phyloP scores from a whole-genome alignment of 345 rosid species.

The Cochlearia excelsa region DNA sequence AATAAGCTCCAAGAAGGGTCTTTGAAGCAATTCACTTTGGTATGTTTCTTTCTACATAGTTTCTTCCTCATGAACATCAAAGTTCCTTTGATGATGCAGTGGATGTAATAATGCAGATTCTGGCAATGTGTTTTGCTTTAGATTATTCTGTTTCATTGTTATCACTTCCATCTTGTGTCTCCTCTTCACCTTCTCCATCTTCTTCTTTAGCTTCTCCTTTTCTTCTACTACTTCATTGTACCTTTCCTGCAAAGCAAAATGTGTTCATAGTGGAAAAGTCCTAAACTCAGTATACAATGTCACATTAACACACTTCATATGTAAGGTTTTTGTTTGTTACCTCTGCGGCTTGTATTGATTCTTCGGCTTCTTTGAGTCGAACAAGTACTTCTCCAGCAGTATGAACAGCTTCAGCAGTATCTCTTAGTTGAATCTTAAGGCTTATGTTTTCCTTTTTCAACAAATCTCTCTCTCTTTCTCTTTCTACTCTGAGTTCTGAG shows the following conservation, averaged over 20 bases:
- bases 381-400: slow-evolving; percentile 97
- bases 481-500: slow-evolving; percentile 69
- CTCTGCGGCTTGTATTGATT: slow-evolving; percentile 73
- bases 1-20: slow-evolving; percentile 33
- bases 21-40: slow-evolving; percentile 14
- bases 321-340: slow-evolving; percentile 35
- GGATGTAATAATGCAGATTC: slow-evolving; percentile 69
- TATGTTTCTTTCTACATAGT: slow-evolving; percentile 26
- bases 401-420: slow-evolving; percentile 98
- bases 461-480: slow-evolving; percentile 71
- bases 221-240: slow-evolving; percentile 48
- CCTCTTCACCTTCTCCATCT: slow-evolving; percentile 76
- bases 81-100: not conserved
- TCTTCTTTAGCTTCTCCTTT: slow-evolving; percentile 85
- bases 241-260: slow-evolving; percentile 55
- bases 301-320: not conserved
- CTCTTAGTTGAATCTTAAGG: slow-evolving; percentile 75
- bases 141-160: slow-evolving; percentile 77
- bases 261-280: too few species aligned
- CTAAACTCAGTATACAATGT: not conserved
- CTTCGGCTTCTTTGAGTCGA: slow-evolving; percentile 87
- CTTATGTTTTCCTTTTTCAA: slow-evolving; percentile 74
- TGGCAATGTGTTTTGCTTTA: slow-evolving; percentile 79
- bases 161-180: slow-evolving; percentile 90
- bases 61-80: slow-evolving; percentile 2